These are phyloP conservation scores for Aristolochia contorta DNA, from an alignment of 164 flowering plant species.

Conservation along the genomic window DNA sequence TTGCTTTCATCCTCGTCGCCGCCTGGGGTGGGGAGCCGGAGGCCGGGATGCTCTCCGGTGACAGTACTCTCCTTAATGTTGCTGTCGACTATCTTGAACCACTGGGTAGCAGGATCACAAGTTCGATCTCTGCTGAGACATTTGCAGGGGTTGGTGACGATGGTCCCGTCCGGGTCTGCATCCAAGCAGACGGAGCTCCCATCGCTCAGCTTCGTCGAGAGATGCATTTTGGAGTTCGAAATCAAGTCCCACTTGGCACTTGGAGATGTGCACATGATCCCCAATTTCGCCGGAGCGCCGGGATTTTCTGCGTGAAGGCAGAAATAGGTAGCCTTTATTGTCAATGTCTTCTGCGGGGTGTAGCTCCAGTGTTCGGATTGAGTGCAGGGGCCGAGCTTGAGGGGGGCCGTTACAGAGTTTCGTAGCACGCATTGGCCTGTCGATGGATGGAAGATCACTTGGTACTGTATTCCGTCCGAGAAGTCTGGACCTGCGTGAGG, in stretches of 20 bases:
- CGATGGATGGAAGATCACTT: slow-evolving; percentile 9
- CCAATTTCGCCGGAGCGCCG: slow-evolving; percentile 9
- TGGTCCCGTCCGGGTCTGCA: slow-evolving; percentile 3
- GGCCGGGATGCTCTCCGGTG: neutral
- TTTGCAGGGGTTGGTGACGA: slow-evolving; percentile 14
- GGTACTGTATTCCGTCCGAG: neutral
- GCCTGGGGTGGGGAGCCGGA: neutral
- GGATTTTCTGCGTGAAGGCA: slow-evolving; percentile 5
- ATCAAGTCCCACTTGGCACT: slow-evolving; percentile 6
- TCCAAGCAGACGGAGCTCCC: slow-evolving; percentile 12
- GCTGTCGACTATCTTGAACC: slow-evolving; percentile 9
- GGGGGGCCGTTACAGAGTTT: slow-evolving; percentile 2
- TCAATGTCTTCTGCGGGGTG: slow-evolving; percentile 3
- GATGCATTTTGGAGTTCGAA: slow-evolving; percentile 13
- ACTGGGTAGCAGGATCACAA: slow-evolving; percentile 11
- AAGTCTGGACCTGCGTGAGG: slow-evolving; percentile 3
- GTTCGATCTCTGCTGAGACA: slow-evolving; percentile 2
- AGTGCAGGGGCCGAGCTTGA: slow-evolving; percentile 8
- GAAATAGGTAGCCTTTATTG: slow-evolving; percentile 2
- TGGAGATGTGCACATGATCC: slow-evolving; percentile 1
- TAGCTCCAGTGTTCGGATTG: slow-evolving; percentile 8
- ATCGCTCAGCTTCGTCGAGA: slow-evolving; percentile 5
- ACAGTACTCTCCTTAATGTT: neutral
- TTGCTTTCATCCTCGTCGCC: too few species aligned
- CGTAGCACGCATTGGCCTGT: slow-evolving; percentile 9